phyloP scores from a whole-genome alignment of 192 early-diverging fungal species.

The Backusella psychrophila region DNA sequence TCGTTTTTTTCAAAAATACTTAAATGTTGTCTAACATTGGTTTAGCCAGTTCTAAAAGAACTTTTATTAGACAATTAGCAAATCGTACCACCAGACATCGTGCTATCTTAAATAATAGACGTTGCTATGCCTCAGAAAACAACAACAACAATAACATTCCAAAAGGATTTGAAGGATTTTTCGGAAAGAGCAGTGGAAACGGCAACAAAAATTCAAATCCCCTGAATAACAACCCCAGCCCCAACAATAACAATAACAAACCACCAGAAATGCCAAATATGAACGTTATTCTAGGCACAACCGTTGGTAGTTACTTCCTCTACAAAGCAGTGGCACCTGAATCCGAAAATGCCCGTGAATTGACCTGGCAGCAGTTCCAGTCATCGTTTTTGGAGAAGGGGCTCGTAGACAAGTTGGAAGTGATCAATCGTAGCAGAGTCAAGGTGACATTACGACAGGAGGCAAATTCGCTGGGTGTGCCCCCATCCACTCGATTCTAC shows the following conservation, averaged over 20 bases:
- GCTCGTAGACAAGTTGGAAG: conserved; percentile 83
- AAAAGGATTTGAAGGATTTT: conserved; percentile 71
- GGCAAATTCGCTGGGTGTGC: conserved; percentile 40
- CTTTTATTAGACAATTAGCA: background rate
- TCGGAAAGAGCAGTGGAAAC: conserved; percentile 45
- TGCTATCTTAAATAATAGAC: conserved; percentile 3
- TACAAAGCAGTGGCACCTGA: conserved; percentile 41
- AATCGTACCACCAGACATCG: background rate
- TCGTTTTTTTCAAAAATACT: conserved; percentile 4
- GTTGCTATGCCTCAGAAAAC: background rate
- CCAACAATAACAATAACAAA: conserved; percentile 12
- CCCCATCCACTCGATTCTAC: conserved; percentile 44
- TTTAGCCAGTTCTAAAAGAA: background rate
- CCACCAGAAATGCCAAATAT: conserved; percentile 36
- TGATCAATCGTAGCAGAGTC: conserved; percentile 84
- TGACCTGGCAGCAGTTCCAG: conserved; percentile 93
- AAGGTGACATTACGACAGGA: conserved; percentile 75
- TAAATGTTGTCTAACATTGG: conserved; percentile 1
- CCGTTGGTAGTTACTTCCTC: conserved; percentile 48
- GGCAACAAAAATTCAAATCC: conserved; percentile 5
- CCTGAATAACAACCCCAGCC: background rate
- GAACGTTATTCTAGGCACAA: conserved; percentile 42
- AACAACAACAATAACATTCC: conserved; percentile 39
- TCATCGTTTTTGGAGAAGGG: conserved; percentile 86
- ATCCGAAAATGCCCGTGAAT: conserved; percentile 55